These are phyloP conservation scores for Talaromyces verruculosus DNA, from an alignment of 2,329 filamentous ascomycete genomes.

Conservation along the genomic window DNA sequence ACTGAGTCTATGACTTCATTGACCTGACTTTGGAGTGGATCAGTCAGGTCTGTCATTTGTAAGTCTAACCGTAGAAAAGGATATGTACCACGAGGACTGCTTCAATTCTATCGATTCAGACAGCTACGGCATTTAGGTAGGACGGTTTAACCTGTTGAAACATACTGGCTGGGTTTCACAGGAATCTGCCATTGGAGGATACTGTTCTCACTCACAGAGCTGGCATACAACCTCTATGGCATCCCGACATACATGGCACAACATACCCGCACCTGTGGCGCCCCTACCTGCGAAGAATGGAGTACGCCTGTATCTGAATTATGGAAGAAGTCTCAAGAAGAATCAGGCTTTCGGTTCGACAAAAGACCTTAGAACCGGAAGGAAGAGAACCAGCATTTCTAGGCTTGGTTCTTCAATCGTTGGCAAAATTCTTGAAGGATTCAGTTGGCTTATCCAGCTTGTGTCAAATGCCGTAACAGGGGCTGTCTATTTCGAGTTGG, in stretches of 20 bases:
- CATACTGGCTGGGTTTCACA: neutral
- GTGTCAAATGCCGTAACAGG: neutral
- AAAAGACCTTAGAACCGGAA: neutral
- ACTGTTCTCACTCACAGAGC: neutral
- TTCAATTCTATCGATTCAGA: neutral
- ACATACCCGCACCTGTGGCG: neutral
- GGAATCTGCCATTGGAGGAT: neutral
- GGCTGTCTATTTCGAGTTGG: neutral
- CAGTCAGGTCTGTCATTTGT: neutral
- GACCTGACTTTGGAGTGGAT: neutral
- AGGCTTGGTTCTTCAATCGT: neutral
- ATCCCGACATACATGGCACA: neutral
- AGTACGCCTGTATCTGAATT: neutral
- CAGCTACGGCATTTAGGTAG: neutral
- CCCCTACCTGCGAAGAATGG: neutral
- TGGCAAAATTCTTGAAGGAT: neutral
- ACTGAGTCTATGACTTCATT: conserved; percentile 3
- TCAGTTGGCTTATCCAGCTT: neutral
- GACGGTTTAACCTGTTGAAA: neutral
- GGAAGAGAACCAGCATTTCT: neutral
- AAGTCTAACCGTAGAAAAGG: neutral
- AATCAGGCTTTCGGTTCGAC: neutral
- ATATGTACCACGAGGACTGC: neutral
- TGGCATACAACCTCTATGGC: neutral
- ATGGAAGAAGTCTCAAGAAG: neutral